Conservation (phyloP, 176 grass and related monocot genomes). For the Aechmea fasciata region DNA sequence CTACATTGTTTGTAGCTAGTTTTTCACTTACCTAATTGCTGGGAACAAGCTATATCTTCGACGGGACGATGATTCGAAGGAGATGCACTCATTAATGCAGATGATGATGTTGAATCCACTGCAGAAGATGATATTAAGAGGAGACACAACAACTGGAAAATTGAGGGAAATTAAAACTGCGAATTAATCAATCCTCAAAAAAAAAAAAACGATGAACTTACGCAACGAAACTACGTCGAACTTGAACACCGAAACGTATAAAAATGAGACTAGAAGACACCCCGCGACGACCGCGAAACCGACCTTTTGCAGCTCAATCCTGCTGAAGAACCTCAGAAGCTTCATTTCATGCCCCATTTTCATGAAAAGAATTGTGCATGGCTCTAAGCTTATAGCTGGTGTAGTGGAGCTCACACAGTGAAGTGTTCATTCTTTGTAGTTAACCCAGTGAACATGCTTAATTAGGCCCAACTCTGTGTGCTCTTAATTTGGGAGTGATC, state of each 20-base stretch:
- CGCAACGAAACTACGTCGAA: slow-evolving; percentile 43
- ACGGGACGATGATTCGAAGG: not conserved
- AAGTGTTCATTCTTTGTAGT: too few relatives aligned
- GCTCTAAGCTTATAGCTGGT: too few relatives aligned
- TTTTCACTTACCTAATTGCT: slow-evolving; percentile 20
- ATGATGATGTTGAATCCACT: slow-evolving; percentile 16
- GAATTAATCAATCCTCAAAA: slow-evolving; percentile 13
- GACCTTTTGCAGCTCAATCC: slow-evolving; percentile 45
- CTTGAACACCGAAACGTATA: slow-evolving; percentile 58
- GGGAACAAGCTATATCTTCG: slow-evolving; percentile 8
- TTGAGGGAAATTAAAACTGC: too few relatives aligned
- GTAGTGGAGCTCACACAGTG: too few relatives aligned
- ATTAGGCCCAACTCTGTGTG: too few relatives aligned
- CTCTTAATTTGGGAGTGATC: too few relatives aligned
- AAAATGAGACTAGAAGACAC: slow-evolving; percentile 20
- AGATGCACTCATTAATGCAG: slow-evolving; percentile 1
- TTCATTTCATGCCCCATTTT: slow-evolving; percentile 21
- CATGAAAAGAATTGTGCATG: not conserved
- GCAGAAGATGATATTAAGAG: not conserved
- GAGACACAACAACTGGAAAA: too few relatives aligned
- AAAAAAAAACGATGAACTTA: not conserved
- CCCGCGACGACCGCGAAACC: not conserved
- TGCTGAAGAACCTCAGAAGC: slow-evolving; percentile 46
- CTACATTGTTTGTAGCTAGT: not conserved
- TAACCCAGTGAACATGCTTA: too few relatives aligned